Evolutionary conservation across 1,139 yeast genomes (phyloP).

Genomic region (Geotrichum australiense): DNA sequence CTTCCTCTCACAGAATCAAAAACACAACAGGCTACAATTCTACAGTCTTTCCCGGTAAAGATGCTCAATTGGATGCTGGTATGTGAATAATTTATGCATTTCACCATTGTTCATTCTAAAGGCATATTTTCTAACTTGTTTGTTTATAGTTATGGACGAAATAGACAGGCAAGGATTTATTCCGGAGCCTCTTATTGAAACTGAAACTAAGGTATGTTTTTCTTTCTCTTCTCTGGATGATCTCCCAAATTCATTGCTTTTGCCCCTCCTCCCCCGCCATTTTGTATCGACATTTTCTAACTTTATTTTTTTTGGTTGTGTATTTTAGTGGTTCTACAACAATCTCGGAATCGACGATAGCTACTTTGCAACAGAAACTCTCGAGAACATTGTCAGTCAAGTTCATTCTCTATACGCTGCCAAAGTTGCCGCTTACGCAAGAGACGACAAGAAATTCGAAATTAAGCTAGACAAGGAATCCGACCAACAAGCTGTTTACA

Average conservation of each 20-base stretch:
- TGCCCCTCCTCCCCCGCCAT: no score
- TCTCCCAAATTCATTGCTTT: no score
- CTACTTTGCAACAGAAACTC: slow-evolving; percentile 80
- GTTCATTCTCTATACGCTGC: slow-evolving; percentile 85
- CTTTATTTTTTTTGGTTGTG: background rate
- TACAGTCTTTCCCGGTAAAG: slow-evolving; percentile 72
- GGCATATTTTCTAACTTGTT: no score
- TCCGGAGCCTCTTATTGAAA: slow-evolving; percentile 79
- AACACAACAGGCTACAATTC: slow-evolving; percentile 54
- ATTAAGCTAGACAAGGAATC: slow-evolving; percentile 71
- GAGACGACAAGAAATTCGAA: slow-evolving; percentile 48
- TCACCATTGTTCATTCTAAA: background rate
- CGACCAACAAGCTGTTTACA: slow-evolving; percentile 85
- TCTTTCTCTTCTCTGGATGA: background rate
- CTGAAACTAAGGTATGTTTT: slow-evolving; percentile 51
- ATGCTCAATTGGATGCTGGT: slow-evolving; percentile 63
- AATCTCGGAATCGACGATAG: slow-evolving; percentile 83
- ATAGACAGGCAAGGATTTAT: slow-evolving; percentile 81
- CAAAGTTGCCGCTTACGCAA: slow-evolving; percentile 79
- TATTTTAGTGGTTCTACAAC: slow-evolving; percentile 68
- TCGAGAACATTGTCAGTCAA: slow-evolving; percentile 74
- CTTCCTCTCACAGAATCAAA: slow-evolving; percentile 12
- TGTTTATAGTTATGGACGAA: slow-evolving; percentile 59
- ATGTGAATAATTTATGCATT: slow-evolving; percentile 18
- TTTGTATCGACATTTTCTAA: background rate